These are phyloP conservation scores for Pestalotiopsis sp. DNA, from an alignment of 2,329 filamentous ascomycete species.

Conservation along the genomic window DNA sequence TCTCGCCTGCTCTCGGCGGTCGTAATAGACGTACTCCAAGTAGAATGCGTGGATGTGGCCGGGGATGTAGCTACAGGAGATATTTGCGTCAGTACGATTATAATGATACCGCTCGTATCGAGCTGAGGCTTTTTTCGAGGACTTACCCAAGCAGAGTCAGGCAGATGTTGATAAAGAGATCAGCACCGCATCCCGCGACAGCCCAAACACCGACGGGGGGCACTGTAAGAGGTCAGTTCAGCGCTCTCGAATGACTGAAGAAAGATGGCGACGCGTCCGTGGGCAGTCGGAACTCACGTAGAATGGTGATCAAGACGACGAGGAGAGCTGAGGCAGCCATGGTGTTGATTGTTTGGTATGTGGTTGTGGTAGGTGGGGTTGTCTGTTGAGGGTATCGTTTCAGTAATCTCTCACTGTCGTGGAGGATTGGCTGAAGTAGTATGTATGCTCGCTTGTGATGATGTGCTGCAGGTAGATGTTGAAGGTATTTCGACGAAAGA, in stretches of 20 bases:
- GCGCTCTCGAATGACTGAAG: not conserved
- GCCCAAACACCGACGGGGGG: conserved; percentile 67
- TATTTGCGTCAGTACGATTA: conserved; percentile 9
- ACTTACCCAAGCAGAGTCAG: conserved; percentile 65
- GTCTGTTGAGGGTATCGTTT: not conserved
- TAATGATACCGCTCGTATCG: too few relatives aligned
- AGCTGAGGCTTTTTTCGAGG: not conserved
- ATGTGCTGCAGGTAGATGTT: not conserved
- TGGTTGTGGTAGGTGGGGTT: not conserved
- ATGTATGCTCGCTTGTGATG: not conserved
- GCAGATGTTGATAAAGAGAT: conserved; percentile 68
- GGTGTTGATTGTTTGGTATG: conserved; percentile 39
- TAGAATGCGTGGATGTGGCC: conserved; percentile 84
- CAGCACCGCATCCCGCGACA: conserved; percentile 66
- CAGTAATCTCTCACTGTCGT: not conserved
- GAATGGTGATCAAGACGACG: conserved; percentile 53
- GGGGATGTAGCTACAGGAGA: conserved; percentile 63
- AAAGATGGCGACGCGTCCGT: not conserved
- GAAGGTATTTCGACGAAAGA: not conserved
- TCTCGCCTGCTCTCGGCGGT: conserved; percentile 66
- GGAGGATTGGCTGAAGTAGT: not conserved
- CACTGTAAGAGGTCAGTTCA: conserved; percentile 43
- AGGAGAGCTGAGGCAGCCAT: conserved; percentile 50
- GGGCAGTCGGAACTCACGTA: conserved; percentile 42
- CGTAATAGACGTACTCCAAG: conserved; percentile 80